A percentile compares a stretch with the other conserved stretches of the same genome.
Evolutionary conservation across 768 basidiomycete genomes (phyloP).

Genomic region (Podaxis sp.): DNA sequence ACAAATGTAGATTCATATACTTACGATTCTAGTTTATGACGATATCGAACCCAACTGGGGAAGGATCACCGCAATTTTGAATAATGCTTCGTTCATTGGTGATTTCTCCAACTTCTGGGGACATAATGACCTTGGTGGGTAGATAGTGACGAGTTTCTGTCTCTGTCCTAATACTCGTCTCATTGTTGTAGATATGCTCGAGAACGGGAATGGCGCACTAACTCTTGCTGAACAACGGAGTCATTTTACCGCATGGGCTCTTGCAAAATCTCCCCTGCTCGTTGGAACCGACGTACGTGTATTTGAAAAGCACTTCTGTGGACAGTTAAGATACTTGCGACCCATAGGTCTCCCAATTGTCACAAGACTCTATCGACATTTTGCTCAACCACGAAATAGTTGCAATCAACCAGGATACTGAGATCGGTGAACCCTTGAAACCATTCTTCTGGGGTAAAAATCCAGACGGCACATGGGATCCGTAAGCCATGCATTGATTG

Average conservation of each 20-base stretch:
- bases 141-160: not conserved
- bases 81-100: conserved; percentile 27
- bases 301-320: not conserved
- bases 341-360: conserved; percentile 19
- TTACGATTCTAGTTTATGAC: conserved; percentile 18
- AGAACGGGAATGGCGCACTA: conserved; percentile 51
- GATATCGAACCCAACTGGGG: conserved; percentile 24
- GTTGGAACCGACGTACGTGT: conserved; percentile 44
- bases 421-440: conserved; percentile 44
- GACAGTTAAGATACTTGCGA: not conserved
- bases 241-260: conserved; percentile 57
- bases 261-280: conserved; percentile 52
- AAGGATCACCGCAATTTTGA: conserved; percentile 23
- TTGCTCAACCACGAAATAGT: conserved; percentile 51
- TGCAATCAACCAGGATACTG: conserved; percentile 55
- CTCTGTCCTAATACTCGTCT: not conserved
- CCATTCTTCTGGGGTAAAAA: conserved; percentile 61
- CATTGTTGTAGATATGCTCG: conserved; percentile 19
- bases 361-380: conserved; percentile 39
- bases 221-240: conserved; percentile 48
- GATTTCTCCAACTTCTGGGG: conserved; percentile 40
- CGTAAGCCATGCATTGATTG: conserved; percentile 17
- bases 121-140: conserved; percentile 47
- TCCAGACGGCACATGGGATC: conserved; percentile 33
- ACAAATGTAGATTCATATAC: not conserved